Conservation (phyloP, 116 monocot species). For the Trichopus zeylanicus region DNA sequence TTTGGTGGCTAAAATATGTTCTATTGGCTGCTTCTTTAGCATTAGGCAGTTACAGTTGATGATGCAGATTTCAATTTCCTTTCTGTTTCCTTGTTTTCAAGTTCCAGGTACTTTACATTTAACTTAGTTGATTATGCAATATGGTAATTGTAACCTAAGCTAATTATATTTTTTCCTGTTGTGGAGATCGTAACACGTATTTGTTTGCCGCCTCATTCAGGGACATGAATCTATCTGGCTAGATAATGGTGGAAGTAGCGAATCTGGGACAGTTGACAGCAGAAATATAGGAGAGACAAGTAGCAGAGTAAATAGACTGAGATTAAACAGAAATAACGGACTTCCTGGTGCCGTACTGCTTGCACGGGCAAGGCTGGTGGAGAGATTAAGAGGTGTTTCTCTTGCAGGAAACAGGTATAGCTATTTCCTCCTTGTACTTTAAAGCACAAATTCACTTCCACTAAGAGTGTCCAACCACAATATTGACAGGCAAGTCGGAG, state of each 20-base stretch:
- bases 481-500: conserved; percentile 8
- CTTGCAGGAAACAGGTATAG: conserved; percentile 17
- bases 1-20: neutral
- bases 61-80: neutral
- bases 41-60: too few relatives aligned
- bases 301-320: neutral
- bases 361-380: conserved; percentile 34
- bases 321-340: conserved; percentile 13
- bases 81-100: neutral
- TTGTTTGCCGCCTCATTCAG: neutral
- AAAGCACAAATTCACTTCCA: neutral
- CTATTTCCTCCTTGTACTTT: neutral
- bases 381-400: conserved; percentile 21
- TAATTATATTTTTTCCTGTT: neutral
- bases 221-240: neutral
- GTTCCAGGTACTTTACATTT: neutral
- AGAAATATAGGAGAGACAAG: conserved; percentile 5
- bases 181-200: neutral
- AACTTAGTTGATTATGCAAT: neutral
- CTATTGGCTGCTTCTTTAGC: too few relatives aligned
- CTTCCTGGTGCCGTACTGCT: conserved; percentile 27
- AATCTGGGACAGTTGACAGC: neutral
- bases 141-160: neutral
- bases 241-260: neutral
- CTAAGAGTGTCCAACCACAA: neutral